Evolutionary conservation across 2,329 filamentous ascomycete genomes (phyloP), one percentile per base, ranked within the genome.

Genomic region (Lasiodiplodia sp.): DNA sequence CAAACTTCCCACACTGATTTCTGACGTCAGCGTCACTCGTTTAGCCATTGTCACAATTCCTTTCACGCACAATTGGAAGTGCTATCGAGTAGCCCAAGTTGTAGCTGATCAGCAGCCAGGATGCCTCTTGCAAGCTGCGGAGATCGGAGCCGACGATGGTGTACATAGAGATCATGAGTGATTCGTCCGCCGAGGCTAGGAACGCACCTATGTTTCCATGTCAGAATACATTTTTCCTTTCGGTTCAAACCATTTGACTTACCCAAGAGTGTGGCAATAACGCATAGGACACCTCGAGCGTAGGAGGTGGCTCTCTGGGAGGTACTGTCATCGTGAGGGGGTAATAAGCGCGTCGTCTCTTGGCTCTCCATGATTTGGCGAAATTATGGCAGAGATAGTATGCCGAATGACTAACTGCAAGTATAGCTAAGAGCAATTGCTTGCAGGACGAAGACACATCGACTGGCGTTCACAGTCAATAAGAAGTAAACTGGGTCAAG

Each of bases 21-120:
- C 18, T 1, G 4, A 14, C 0, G 16, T 56, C 7, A 56, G 52
- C 25, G 0, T 34, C 8, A 47, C n/a, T 21, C 47, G 21, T 51
- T 21, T n/a, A 28, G 8, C 23, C 16, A 10, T 18, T 6, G 21
- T 51, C 18, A 3, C 6, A 44, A 44, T n/a, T 16, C 5, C 4
- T 18, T 31, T 11, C 31, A 5, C 52, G n/a, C 11, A 56, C 52
- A n/a, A 56, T 56, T 6, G 52, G 52, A 18, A 56, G 28, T 5
- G 52, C 52, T 18, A 56, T 56, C 14, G 52, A 56, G 25, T 56
- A 56, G 52, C 52, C 52, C 2, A 56, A 4, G 7, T 56, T 56
- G 18, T 56, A 56, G 52, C 52, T 56, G 31, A 56, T 56, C 14
- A 56, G 10, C 52, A 56, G 31, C 52, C 52, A 56, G 12, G 52